Percentiles rank a stretch among this genome's conserved stretches.
phyloP scores from a whole-genome alignment of 2,329 filamentous ascomycete species.

The Alternaria tenuissima region DNA sequence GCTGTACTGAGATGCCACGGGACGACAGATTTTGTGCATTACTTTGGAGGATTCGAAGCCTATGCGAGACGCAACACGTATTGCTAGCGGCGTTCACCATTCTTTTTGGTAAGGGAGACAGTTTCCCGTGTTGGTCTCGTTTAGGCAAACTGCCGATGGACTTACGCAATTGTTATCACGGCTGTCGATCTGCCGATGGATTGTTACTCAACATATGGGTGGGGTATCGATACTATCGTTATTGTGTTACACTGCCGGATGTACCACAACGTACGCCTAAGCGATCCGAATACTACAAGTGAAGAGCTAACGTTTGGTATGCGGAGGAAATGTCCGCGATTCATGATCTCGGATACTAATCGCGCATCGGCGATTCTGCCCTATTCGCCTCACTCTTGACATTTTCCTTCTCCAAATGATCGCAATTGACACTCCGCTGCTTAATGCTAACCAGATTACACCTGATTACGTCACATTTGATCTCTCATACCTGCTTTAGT shows the following conservation, averaged over 20 bases:
- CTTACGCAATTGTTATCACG: neutral
- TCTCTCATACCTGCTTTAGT: neutral
- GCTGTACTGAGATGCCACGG: neutral
- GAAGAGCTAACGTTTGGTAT: neutral
- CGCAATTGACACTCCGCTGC: neutral
- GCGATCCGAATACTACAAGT: neutral
- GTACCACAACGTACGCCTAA: neutral
- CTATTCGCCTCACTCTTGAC: neutral
- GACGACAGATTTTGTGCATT: neutral
- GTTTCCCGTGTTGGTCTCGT: neutral
- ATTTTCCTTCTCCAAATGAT: neutral
- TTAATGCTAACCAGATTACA: neutral
- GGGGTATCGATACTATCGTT: neutral
- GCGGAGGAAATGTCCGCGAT: neutral
- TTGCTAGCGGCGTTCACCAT: neutral
- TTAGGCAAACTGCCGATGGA: neutral
- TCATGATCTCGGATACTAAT: neutral
- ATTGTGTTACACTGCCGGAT: neutral
- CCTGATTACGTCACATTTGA: neutral
- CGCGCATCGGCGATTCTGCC: neutral
- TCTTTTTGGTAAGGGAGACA: neutral
- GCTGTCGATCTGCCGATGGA: neutral
- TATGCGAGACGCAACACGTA: neutral
- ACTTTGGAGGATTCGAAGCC: neutral
- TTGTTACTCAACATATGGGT: constrained; percentile 2